Evolutionary conservation across 2,329 filamentous ascomycete genomes (phyloP).

Genomic region (Paecilomyces niveus): DNA sequence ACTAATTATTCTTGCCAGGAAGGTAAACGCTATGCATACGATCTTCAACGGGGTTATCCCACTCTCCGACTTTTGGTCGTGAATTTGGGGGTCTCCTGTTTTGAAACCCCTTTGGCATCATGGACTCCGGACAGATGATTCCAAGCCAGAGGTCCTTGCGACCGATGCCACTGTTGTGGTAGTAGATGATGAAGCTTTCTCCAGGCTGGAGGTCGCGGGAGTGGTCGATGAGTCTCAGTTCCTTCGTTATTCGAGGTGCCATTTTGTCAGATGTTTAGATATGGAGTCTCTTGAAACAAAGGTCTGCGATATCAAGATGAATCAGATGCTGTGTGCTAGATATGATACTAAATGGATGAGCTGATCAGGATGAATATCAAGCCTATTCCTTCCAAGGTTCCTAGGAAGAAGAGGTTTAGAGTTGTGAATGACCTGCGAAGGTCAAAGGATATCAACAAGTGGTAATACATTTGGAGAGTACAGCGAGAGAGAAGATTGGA

Average conservation of each 20-base stretch:
- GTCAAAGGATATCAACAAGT: no score
- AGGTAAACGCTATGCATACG: conserved; percentile 5
- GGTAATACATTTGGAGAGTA: no score
- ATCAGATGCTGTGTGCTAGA: no score
- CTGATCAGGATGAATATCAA: no score
- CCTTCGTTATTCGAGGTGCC: not conserved
- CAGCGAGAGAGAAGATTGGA: no score
- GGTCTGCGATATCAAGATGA: no score
- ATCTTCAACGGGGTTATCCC: not conserved
- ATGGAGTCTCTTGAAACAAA: not conserved
- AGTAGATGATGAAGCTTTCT: conserved; percentile 1
- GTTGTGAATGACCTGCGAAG: no score
- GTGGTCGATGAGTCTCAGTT: not conserved
- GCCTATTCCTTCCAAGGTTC: no score
- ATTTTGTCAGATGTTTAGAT: not conserved
- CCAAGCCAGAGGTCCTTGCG: conserved; percentile 2
- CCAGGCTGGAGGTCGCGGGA: not conserved
- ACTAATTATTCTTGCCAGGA: conserved; percentile 1
- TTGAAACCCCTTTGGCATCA: not conserved
- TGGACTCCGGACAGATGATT: conserved; percentile 1
- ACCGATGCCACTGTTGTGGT: not conserved
- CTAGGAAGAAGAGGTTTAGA: no score
- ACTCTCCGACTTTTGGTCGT: not conserved
- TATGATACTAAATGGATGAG: no score
- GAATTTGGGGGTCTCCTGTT: not conserved